A percentile compares a stretch with the other conserved stretches of the same genome.
Conservation (phyloP, 331 rosid species). For the Rosa hybrid region DNA sequence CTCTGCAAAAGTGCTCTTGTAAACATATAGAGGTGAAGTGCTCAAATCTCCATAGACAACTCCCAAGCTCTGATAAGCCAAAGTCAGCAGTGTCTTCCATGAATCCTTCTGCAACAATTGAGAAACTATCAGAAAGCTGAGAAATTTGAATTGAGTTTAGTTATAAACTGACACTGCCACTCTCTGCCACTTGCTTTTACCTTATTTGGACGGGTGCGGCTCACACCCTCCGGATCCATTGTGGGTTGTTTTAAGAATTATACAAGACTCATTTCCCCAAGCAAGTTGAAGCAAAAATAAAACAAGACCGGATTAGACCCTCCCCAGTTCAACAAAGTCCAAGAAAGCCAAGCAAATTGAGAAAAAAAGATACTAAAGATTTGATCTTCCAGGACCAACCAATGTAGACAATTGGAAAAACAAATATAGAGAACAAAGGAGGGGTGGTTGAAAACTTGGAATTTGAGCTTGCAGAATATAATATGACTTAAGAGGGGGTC, state of each 20-base stretch:
- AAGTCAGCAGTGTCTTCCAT: constrained; percentile 77
- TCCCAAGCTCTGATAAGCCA: constrained; percentile 95
- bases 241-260: constrained; percentile 30
- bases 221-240: constrained; percentile 80
- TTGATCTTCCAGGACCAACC: constrained; percentile 32
- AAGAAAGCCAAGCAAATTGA: constrained; percentile 14
- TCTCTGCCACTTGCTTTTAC: constrained; percentile 44
- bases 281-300: constrained; percentile 28
- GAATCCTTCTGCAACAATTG: constrained; percentile 65
- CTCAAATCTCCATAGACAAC: constrained; percentile 96
- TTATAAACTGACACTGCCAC: constrained; percentile 9
- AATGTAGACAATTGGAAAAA: constrained; percentile 58
- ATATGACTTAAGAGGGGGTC: constrained; percentile 34
- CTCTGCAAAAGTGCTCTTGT: constrained; percentile 91
- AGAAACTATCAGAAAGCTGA: constrained; percentile 25
- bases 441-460: constrained; percentile 40
- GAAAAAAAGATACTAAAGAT: not conserved
- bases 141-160: constrained; percentile 13
- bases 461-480: constrained; percentile 36
- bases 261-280: constrained; percentile 35
- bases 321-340: constrained; percentile 41
- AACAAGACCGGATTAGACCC: constrained; percentile 39
- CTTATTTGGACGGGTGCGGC: constrained; percentile 56
- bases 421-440: constrained; percentile 30
- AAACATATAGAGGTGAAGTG: constrained; percentile 88